Evolutionary conservation across 2,329 filamentous ascomycete genomes (phyloP).

Genomic region (Paradendryphiella salina): DNA sequence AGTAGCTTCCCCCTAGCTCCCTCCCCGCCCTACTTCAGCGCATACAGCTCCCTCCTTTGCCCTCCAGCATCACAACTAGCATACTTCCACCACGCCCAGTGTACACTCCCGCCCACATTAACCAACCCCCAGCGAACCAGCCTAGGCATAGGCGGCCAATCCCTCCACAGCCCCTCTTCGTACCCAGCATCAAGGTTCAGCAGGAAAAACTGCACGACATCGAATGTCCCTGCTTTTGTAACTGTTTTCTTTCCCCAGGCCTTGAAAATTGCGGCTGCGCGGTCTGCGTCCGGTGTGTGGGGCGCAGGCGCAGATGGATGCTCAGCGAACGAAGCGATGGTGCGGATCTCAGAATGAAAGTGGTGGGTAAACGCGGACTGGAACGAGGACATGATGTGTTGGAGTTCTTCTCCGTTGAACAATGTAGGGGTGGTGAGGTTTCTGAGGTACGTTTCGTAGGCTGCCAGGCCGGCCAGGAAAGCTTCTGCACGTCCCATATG

Average conservation of each 20-base stretch:
- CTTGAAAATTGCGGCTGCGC: slow-evolving; percentile 59
- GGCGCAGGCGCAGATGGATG: slow-evolving; percentile 58
- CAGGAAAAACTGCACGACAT: slow-evolving; percentile 67
- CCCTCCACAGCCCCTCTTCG: slow-evolving; percentile 63
- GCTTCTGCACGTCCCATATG: slow-evolving; percentile 21
- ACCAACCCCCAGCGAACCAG: slow-evolving; percentile 63
- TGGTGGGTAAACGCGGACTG: slow-evolving; percentile 34
- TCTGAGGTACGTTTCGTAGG: slow-evolving; percentile 32
- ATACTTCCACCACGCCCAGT: slow-evolving; percentile 66
- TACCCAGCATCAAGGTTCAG: slow-evolving; percentile 63
- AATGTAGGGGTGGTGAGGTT: slow-evolving; percentile 14
- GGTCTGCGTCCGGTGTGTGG: slow-evolving; percentile 49
- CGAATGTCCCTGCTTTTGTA: slow-evolving; percentile 61
- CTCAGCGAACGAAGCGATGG: slow-evolving; percentile 43
- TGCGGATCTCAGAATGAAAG: slow-evolving; percentile 43
- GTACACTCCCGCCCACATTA: slow-evolving; percentile 61
- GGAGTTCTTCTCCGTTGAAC: slow-evolving; percentile 32
- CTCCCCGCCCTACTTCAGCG: background rate
- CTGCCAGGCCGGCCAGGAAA: slow-evolving; percentile 32
- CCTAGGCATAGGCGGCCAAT: slow-evolving; percentile 67
- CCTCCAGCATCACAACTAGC: slow-evolving; percentile 62
- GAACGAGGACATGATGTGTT: slow-evolving; percentile 35
- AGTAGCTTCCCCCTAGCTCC: background rate
- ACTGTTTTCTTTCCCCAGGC: slow-evolving; percentile 66
- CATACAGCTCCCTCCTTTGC: slow-evolving; percentile 52